Evolutionary conservation across 2,329 filamentous ascomycete species (phyloP).

Genomic region (Ascochyta rabiei): DNA sequence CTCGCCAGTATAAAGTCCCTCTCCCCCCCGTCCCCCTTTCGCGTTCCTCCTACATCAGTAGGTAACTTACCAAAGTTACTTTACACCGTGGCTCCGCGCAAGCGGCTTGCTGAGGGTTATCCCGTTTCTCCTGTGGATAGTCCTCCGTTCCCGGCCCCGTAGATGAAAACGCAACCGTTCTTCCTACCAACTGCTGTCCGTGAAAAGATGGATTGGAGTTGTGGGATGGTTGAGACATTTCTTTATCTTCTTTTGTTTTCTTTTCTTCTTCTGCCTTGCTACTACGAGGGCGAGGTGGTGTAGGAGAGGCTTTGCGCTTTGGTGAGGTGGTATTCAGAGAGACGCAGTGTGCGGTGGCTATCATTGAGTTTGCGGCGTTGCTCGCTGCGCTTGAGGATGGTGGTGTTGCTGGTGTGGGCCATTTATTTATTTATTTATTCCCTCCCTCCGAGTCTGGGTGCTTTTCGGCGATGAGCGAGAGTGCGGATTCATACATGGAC

Average conservation of each 20-base stretch:
- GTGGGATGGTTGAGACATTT: constrained; percentile 44
- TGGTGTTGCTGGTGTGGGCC: neutral
- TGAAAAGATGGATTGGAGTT: constrained; percentile 52
- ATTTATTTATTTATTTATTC: too few relatives aligned
- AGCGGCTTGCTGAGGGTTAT: constrained; percentile 53
- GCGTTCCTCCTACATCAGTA: constrained; percentile 42
- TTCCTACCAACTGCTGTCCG: constrained; percentile 49
- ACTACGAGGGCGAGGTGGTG: too few relatives aligned
- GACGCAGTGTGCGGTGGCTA: neutral
- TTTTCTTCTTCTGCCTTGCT: too few relatives aligned
- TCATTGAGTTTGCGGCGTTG: constrained; percentile 7
- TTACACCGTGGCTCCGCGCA: constrained; percentile 49
- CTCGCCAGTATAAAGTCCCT: too few relatives aligned
- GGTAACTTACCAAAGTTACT: constrained; percentile 31
- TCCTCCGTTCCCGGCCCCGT: constrained; percentile 54
- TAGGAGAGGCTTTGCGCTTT: too few relatives aligned
- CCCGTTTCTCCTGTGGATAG: constrained; percentile 43
- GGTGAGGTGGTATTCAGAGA: too few relatives aligned
- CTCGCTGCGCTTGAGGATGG: constrained; percentile 10
- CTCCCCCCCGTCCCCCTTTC: too few relatives aligned
- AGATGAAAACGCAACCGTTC: constrained; percentile 45
- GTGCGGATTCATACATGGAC: too few relatives aligned
- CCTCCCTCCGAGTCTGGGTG: too few relatives aligned
- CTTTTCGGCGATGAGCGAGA: neutral
- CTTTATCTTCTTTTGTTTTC: too few relatives aligned